These are phyloP conservation scores for Pichia sp. DNA, from an alignment of 1,139 yeast species.

Conservation along the genomic window DNA sequence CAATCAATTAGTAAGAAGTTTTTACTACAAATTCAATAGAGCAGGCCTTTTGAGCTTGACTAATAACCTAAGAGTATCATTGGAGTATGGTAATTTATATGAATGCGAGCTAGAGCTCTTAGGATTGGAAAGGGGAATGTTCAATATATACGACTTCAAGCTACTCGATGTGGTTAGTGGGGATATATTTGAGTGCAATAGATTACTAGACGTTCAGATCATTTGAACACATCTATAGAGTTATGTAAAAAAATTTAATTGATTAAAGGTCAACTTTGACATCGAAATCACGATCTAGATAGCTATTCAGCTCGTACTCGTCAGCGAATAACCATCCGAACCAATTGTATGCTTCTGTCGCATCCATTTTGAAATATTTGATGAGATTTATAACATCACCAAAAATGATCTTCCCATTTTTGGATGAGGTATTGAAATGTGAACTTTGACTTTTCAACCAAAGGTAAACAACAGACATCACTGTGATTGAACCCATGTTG, in stretches of 20 bases:
- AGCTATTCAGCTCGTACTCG: constrained; percentile 19
- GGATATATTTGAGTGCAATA: constrained; percentile 67
- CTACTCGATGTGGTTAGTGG: constrained; percentile 59
- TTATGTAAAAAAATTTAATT: background rate
- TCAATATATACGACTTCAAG: constrained; percentile 56
- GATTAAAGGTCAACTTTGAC: constrained; percentile 6
- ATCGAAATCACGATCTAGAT: constrained; percentile 16
- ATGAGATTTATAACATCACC: constrained; percentile 17
- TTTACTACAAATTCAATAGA: constrained; percentile 23
- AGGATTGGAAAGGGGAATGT: constrained; percentile 61
- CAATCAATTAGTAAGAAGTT: constrained; percentile 21
- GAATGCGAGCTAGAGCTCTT: constrained; percentile 57
- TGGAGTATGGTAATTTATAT: constrained; percentile 55
- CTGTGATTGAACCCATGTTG: constrained; percentile 18
- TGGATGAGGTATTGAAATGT: constrained; percentile 5
- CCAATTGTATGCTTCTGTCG: constrained; percentile 15
- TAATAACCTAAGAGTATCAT: constrained; percentile 52
- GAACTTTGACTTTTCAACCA: constrained; percentile 22
- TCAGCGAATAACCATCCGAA: constrained; percentile 25
- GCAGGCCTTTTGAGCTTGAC: constrained; percentile 52
- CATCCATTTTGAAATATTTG: constrained; percentile 18
- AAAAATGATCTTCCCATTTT: constrained; percentile 14
- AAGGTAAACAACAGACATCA: constrained; percentile 18
- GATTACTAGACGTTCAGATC: constrained; percentile 63
- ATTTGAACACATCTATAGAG: constrained; percentile 9